phyloP scores from a whole-genome alignment of 345 rosid genomes.

The Gossypium anomalum region DNA sequence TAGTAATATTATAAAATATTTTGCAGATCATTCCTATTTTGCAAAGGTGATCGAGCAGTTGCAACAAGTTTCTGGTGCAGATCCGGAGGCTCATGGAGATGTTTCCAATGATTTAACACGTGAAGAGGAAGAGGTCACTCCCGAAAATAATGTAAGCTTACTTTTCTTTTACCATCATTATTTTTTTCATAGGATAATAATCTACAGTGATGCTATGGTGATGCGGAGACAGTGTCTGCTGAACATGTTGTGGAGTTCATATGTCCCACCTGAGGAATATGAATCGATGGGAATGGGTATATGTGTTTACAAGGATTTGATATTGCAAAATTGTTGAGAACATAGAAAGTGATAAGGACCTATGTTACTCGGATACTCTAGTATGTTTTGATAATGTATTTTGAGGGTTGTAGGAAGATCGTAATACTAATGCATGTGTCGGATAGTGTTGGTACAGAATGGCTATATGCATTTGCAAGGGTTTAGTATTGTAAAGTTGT shows the following conservation, averaged over 20 bases:
- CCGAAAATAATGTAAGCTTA: background rate
- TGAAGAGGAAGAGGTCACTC: background rate
- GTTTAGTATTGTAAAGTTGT: background rate
- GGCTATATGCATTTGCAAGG: background rate
- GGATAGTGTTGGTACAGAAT: background rate
- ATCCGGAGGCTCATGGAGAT: background rate
- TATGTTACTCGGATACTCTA: background rate
- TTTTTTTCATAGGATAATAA: background rate
- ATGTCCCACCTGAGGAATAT: background rate
- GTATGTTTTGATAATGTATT: background rate
- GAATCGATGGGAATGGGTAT: background rate
- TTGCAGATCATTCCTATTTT: constrained; percentile 2
- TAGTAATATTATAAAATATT: background rate
- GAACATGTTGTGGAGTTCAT: background rate
- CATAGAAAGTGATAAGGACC: background rate
- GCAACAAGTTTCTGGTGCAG: background rate
- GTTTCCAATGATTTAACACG: background rate
- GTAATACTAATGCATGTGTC: background rate
- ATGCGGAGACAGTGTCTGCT: background rate
- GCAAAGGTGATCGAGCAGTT: background rate
- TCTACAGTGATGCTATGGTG: background rate
- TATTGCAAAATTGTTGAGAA: background rate
- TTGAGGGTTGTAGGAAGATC: background rate
- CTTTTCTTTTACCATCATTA: background rate
- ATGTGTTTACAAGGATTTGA: background rate